These are phyloP conservation scores for Iberis pinnata DNA, from an alignment of 345 rosid species.

Conservation along the genomic window DNA sequence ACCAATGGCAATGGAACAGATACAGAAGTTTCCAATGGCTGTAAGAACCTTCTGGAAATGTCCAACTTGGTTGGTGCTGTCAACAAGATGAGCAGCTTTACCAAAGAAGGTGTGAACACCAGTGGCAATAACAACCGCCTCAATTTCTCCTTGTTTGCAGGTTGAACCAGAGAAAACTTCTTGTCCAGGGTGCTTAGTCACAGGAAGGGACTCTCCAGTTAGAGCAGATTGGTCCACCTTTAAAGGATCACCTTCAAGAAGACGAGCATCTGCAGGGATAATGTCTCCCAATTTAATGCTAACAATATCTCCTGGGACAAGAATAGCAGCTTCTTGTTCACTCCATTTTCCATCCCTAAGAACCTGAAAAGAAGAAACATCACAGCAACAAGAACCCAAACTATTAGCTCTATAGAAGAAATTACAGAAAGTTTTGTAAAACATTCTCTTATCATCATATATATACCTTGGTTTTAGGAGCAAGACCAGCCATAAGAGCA, in stretches of 20 bases:
- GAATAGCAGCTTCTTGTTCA: slow-evolving; percentile 68
- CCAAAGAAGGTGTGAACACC: slow-evolving; percentile 93
- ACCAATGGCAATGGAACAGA: slow-evolving; percentile 78
- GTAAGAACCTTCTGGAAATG: slow-evolving; percentile 88
- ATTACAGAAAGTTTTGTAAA: neutral
- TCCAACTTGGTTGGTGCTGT: slow-evolving; percentile 83
- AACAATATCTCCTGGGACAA: slow-evolving; percentile 83
- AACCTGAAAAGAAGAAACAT: slow-evolving; percentile 43
- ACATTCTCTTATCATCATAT: neutral
- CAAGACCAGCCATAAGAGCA: slow-evolving; percentile 95
- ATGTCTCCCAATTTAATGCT: slow-evolving; percentile 90
- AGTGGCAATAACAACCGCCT: slow-evolving; percentile 82
- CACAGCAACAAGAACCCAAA: neutral
- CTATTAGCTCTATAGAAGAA: slow-evolving; percentile 10
- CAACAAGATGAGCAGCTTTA: slow-evolving; percentile 90
- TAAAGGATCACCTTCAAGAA: slow-evolving; percentile 84
- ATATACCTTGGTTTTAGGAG: slow-evolving; percentile 81
- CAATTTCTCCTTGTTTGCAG: slow-evolving; percentile 90
- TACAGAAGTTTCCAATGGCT: slow-evolving; percentile 85
- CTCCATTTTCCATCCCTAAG: slow-evolving; percentile 77
- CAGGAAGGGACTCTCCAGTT: slow-evolving; percentile 90
- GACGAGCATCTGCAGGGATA: slow-evolving; percentile 89
- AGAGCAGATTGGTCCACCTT: slow-evolving; percentile 87
- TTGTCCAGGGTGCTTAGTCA: slow-evolving; percentile 75
- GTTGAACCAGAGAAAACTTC: slow-evolving; percentile 85